Percentiles rank a stretch among this genome's conserved stretches.
These are phyloP conservation scores for Anthracocystis panici-leucophaei DNA, from an alignment of 1,284 basidiomycete genomes.

Conservation along the genomic window DNA sequence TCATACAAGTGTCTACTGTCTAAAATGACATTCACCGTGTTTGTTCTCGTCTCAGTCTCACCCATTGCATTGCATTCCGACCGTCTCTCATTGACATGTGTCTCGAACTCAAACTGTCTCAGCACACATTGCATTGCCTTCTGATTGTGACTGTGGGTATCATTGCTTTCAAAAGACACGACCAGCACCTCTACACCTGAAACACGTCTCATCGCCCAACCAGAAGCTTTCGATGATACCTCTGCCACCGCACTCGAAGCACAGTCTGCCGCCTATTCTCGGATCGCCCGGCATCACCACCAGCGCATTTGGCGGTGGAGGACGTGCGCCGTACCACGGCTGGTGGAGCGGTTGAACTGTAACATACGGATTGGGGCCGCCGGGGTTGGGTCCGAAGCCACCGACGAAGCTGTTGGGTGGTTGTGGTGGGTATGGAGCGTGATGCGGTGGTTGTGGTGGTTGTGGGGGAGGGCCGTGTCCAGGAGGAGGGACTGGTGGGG, in stretches of 20 bases:
- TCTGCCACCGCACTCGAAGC: slow-evolving; percentile 41
- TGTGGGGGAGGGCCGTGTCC: slow-evolving; percentile 17
- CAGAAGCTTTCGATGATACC: slow-evolving; percentile 51
- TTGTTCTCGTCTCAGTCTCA: too few species aligned
- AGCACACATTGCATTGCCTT: not conserved
- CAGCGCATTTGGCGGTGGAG: slow-evolving; percentile 38
- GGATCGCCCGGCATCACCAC: slow-evolving; percentile 52
- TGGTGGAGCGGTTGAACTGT: slow-evolving; percentile 10
- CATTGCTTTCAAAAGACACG: slow-evolving; percentile 26
- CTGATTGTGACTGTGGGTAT: not conserved
- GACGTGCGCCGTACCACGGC: slow-evolving; percentile 15
- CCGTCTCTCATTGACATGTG: too few species aligned
- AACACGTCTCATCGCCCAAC: slow-evolving; percentile 53
- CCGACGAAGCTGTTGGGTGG: slow-evolving; percentile 28
- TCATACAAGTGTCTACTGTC: too few species aligned
- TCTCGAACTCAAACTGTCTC: too few species aligned
- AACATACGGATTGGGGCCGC: slow-evolving; percentile 38
- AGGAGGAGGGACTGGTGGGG: slow-evolving; percentile 36
- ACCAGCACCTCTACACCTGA: slow-evolving; percentile 33
- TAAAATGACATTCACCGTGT: too few species aligned
- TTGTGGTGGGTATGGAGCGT: slow-evolving; percentile 15
- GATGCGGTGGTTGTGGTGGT: slow-evolving; percentile 8
- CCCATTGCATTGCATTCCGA: too few species aligned
- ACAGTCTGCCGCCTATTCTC: slow-evolving; percentile 46
- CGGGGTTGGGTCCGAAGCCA: slow-evolving; percentile 30